phyloP scores from a whole-genome alignment of 192 early-diverging fungal species.

The Lobosporangium transversale region DNA sequence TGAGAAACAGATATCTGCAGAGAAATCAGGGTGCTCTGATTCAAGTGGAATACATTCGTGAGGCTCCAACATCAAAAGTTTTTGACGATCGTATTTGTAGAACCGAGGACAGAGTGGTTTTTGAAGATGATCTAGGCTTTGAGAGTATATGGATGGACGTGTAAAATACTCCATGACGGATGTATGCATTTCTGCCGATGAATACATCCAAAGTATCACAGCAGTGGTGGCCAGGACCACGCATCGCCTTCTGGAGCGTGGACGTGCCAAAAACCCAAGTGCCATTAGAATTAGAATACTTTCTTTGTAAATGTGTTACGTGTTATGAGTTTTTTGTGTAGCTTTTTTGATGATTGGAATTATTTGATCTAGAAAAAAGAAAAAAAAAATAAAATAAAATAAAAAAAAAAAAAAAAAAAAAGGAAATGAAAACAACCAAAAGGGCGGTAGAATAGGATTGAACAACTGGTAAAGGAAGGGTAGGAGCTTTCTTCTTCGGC shows the following conservation, averaged over 20 bases:
- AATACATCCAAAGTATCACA: conserved; percentile 18
- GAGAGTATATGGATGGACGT: conserved; percentile 15
- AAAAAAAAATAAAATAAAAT: no score
- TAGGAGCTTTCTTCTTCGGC: no score
- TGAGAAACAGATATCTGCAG: conserved; percentile 40
- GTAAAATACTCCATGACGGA: conserved; percentile 2
- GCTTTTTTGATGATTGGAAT: no score
- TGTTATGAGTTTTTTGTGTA: no score
- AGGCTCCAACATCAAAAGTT: conserved; percentile 26
- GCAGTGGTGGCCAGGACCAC: conserved; percentile 2
- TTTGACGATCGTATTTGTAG: conserved; percentile 41
- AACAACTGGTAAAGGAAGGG: no score
- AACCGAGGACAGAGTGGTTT: conserved; percentile 41
- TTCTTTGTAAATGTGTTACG: no score
- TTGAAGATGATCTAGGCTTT: conserved; percentile 32
- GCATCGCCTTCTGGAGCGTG: conserved; percentile 28
- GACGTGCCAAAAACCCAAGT: conserved; percentile 6
- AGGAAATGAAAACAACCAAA: no score
- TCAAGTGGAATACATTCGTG: conserved; percentile 29
- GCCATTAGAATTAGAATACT: conserved; percentile 2
- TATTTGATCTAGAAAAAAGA: no score
- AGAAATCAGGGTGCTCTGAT: conserved; percentile 41
- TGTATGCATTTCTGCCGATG: not conserved
- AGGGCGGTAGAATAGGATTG: no score
- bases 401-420: no score